Evolutionary conservation across 2,329 filamentous ascomycete genomes (phyloP).

Genomic region (Chrysosporium keratinophilum): DNA sequence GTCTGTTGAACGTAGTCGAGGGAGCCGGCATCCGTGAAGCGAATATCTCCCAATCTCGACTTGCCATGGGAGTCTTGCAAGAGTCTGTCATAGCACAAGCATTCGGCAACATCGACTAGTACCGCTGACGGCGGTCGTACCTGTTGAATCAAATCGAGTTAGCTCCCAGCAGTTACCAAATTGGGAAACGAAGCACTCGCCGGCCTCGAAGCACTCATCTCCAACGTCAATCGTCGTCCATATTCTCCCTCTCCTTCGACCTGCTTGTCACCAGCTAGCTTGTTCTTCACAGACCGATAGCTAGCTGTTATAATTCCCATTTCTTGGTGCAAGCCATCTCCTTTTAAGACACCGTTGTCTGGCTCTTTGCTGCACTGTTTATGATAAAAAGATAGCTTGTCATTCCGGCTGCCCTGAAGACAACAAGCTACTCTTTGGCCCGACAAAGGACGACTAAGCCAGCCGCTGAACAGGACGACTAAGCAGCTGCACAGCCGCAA

Average conservation of each 20-base stretch:
- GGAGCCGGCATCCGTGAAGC: neutral
- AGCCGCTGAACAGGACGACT: neutral
- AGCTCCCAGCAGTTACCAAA: neutral
- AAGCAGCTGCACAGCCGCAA: conserved; percentile 3
- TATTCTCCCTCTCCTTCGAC: too few relatives aligned
- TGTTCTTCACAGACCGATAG: too few relatives aligned
- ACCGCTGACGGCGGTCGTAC: neutral
- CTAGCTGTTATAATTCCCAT: too few relatives aligned
- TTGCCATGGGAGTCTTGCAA: too few relatives aligned
- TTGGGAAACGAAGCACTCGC: neutral
- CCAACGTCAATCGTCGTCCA: neutral
- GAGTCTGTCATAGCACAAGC: too few relatives aligned
- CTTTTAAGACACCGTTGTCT: too few relatives aligned
- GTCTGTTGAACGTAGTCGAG: neutral
- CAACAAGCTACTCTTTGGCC: neutral
- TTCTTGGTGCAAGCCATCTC: too few relatives aligned
- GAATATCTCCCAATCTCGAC: neutral
- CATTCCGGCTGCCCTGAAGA: neutral
- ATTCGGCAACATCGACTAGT: neutral
- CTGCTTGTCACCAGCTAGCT: too few relatives aligned
- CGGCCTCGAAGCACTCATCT: too few relatives aligned
- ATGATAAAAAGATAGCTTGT: neutral
- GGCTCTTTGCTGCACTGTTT: neutral
- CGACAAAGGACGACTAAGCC: conserved; percentile 1
- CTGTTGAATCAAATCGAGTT: neutral